phyloP scores from a whole-genome alignment of 768 basidiomycete species.

The Lanmaoa pseudosensibilis region DNA sequence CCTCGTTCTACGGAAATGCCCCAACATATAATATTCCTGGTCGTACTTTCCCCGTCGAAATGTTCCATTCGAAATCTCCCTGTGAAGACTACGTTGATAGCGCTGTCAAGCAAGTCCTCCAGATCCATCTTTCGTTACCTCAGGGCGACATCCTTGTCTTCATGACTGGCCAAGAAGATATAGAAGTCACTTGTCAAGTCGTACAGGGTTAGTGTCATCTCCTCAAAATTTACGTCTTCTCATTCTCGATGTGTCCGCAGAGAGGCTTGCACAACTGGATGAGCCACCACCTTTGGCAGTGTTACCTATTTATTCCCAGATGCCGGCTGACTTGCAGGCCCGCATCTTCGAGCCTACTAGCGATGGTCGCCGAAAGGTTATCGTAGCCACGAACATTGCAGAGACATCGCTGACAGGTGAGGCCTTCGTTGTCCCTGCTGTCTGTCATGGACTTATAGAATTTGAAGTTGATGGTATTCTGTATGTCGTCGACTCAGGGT shows the following conservation, averaged over 20 bases:
- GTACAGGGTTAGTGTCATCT: conserved; percentile 62
- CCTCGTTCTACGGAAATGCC: conserved; percentile 91
- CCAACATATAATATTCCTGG: conserved; percentile 92
- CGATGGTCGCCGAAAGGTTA: conserved; percentile 94
- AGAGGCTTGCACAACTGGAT: conserved; percentile 89
- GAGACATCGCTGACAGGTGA: conserved; percentile 94
- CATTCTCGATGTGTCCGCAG: conserved; percentile 41
- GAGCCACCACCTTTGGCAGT: conserved; percentile 86
- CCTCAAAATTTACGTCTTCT: background rate
- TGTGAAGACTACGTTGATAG: conserved; percentile 99
- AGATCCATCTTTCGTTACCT: conserved; percentile 92
- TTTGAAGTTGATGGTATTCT: conserved; percentile 90
- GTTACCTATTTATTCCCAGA: conserved; percentile 98
- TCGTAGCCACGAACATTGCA: conserved; percentile 98
- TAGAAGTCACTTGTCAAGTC: conserved; percentile 95
- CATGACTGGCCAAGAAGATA: conserved; percentile 99
- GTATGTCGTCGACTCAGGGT: conserved; percentile 95
- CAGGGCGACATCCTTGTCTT: conserved; percentile 96
- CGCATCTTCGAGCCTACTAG: conserved; percentile 94
- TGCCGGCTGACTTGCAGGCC: conserved; percentile 98
- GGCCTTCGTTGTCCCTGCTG: conserved; percentile 7
- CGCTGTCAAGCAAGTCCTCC: conserved; percentile 96
- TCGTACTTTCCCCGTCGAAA: conserved; percentile 97
- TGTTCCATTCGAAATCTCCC: conserved; percentile 92
- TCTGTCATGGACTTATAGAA: conserved; percentile 3